Evolutionary conservation across 805 yeast species (phyloP).

Genomic region (Blastobotrys peoriensis): DNA sequence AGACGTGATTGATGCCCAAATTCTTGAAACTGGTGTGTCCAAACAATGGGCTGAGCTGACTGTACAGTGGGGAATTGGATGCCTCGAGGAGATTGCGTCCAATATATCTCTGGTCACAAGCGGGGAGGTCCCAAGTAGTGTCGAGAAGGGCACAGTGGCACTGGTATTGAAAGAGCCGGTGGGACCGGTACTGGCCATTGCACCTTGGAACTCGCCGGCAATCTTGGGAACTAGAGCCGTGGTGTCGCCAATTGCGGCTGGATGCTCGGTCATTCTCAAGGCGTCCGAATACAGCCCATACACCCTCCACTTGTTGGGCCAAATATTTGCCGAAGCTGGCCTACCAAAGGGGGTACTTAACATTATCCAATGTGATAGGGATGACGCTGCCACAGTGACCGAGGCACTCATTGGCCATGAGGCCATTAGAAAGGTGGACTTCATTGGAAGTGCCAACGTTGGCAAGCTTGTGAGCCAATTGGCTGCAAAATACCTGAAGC

Average conservation of each 20-base stretch:
- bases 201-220: constrained; percentile 86
- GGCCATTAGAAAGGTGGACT: constrained; percentile 76
- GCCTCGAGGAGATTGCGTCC: too few species aligned
- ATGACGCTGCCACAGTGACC: constrained; percentile 57
- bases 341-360: constrained; percentile 71
- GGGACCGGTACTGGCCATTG: constrained; percentile 82
- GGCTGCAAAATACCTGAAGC: constrained; percentile 69
- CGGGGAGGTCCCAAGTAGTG: too few species aligned
- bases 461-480: constrained; percentile 71
- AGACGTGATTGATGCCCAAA: too few species aligned
- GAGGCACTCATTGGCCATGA: constrained; percentile 66
- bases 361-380: constrained; percentile 36
- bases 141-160: too few species aligned
- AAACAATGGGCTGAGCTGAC: too few species aligned
- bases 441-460: constrained; percentile 87
- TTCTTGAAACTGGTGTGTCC: too few species aligned
- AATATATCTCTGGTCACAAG: too few species aligned
- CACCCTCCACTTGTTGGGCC: constrained; percentile 54
- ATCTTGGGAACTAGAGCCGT: constrained; percentile 80
- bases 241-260: constrained; percentile 77
- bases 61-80: too few species aligned
- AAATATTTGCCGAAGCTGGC: constrained; percentile 53
- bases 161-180: constrained; percentile 72
- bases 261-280: constrained; percentile 64
- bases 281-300: constrained; percentile 72